Evolutionary conservation across 1,139 yeast genomes (phyloP).

Genomic region (Lodderomyces orthopsilosis): DNA sequence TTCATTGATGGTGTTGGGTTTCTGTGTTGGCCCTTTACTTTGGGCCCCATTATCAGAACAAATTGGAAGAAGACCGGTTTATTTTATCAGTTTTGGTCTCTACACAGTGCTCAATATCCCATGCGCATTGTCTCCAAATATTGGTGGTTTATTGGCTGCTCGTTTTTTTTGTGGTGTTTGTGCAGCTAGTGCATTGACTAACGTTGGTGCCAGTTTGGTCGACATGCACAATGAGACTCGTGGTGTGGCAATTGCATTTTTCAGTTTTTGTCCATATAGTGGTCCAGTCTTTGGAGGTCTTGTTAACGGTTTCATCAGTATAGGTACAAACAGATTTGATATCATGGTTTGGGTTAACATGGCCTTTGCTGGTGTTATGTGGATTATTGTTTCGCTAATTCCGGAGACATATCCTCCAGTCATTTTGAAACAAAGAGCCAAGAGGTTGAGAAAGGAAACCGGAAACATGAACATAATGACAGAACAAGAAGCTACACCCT

Average conservation of each 20-base stretch:
- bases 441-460: slow-evolving; percentile 67
- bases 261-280: slow-evolving; percentile 88
- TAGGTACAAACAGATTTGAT: slow-evolving; percentile 64
- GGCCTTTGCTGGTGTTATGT: slow-evolving; percentile 86
- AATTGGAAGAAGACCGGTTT: slow-evolving; percentile 83
- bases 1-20: slow-evolving; percentile 86
- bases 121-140: slow-evolving; percentile 81
- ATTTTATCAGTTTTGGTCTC: slow-evolving; percentile 68
- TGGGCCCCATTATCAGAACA: slow-evolving; percentile 92
- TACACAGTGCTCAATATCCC: slow-evolving; percentile 84
- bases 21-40: slow-evolving; percentile 79
- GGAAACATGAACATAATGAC: slow-evolving; percentile 85
- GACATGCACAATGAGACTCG: slow-evolving; percentile 79
- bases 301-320: slow-evolving; percentile 80
- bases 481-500: slow-evolving; percentile 81
- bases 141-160: slow-evolving; percentile 75
- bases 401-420: slow-evolving; percentile 95
- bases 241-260: slow-evolving; percentile 87
- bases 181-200: slow-evolving; percentile 77
- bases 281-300: slow-evolving; percentile 93
- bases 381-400: slow-evolving; percentile 58
- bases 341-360: slow-evolving; percentile 84
- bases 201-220: slow-evolving; percentile 88
- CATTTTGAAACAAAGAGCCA: slow-evolving; percentile 71
- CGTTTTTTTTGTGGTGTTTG: slow-evolving; percentile 87